Percentiles rank a stretch among this genome's conserved stretches.
phyloP scores from a whole-genome alignment of 1,139 yeast species.

The Yamadazyma dushanensis region DNA sequence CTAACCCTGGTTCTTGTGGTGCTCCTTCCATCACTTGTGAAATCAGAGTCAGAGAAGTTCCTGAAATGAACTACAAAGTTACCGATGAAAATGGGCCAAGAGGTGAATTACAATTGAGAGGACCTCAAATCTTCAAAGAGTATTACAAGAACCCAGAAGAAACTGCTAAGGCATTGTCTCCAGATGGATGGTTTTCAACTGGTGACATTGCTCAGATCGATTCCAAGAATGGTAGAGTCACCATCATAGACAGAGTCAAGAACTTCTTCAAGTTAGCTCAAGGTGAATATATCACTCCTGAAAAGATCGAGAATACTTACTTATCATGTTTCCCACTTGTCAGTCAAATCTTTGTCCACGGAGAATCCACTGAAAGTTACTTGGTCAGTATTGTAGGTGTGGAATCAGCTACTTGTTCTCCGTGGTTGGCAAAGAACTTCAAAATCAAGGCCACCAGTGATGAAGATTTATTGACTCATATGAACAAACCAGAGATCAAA shows the following conservation, averaged over 20 bases:
- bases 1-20: conserved; percentile 66
- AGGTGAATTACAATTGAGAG: conserved; percentile 66
- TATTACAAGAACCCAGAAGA: conserved; percentile 57
- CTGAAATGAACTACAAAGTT: conserved; percentile 62
- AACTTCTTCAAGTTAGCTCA: conserved; percentile 80
- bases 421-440: conserved; percentile 22
- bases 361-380: conserved; percentile 31
- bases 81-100: conserved; percentile 41
- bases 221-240: conserved; percentile 53
- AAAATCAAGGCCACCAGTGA: conserved; percentile 10
- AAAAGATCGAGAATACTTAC: conserved; percentile 68
- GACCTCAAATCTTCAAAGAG: conserved; percentile 61
- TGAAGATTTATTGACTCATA: conserved; percentile 23
- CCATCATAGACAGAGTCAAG: conserved; percentile 72
- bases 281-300: conserved; percentile 83
- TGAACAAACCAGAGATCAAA: conserved; percentile 30
- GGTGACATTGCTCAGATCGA: conserved; percentile 69
- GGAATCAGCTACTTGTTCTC: conserved; percentile 33
- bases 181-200: conserved; percentile 66
- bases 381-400: conserved; percentile 38
- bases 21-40: conserved; percentile 54
- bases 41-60: conserved; percentile 61
- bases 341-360: conserved; percentile 57
- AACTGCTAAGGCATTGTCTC: conserved; percentile 24
- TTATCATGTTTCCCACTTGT: conserved; percentile 52